Evolutionary conservation across 2,329 filamentous ascomycete species (phyloP).

Genomic region (Aureobasidium leucospermi): DNA sequence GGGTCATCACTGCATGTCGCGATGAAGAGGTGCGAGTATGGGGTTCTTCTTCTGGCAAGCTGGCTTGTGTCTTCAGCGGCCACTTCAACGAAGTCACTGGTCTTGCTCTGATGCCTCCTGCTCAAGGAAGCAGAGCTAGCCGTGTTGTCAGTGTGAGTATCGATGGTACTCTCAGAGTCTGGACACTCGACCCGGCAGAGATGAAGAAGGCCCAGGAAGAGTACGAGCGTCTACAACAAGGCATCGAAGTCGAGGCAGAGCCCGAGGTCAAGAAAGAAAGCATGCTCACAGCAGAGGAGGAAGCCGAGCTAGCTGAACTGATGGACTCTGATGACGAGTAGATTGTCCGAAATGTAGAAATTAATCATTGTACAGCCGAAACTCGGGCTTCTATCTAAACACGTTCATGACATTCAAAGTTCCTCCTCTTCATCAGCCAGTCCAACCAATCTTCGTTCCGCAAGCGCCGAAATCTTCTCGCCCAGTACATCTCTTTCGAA

Average conservation of each 20-base stretch:
- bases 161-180: conserved; percentile 79
- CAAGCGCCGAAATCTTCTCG: conserved; percentile 84
- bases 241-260: conserved; percentile 32
- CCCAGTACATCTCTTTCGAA: conserved; percentile 74
- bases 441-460: conserved; percentile 60
- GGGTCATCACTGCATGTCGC: conserved; percentile 76
- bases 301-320: conserved; percentile 82
- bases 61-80: conserved; percentile 46
- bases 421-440: conserved; percentile 49
- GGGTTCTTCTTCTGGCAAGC: conserved; percentile 45
- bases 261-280: conserved; percentile 35
- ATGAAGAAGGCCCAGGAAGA: conserved; percentile 49
- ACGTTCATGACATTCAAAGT: background rate
- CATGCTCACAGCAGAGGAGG: conserved; percentile 77
- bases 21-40: conserved; percentile 90
- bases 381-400: background rate
- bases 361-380: background rate
- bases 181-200: conserved; percentile 62
- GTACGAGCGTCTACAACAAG: conserved; percentile 42
- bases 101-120: conserved; percentile 52
- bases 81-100: conserved; percentile 93
- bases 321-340: conserved; percentile 51
- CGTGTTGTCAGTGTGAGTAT: conserved; percentile 74
- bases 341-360: no score
- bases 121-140: conserved; percentile 34